Percentiles rank a stretch among this genome's conserved stretches.
phyloP scores from a whole-genome alignment of 805 yeast genomes.

The Monosporozyma siamensis region DNA sequence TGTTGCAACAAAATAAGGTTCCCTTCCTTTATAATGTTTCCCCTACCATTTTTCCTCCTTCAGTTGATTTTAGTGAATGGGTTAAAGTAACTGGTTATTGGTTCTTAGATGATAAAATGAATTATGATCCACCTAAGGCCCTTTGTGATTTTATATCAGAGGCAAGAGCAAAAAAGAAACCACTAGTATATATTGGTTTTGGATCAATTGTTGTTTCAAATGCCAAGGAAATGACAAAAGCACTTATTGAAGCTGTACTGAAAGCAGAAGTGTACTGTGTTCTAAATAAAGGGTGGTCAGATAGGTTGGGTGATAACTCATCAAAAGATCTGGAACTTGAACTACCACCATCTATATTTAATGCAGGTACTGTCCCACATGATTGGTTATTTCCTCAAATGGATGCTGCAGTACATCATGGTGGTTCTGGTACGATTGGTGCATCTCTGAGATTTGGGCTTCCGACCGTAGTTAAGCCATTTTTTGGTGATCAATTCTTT shows the following conservation, averaged over 20 bases:
- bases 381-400: constrained; percentile 87
- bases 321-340: constrained; percentile 31
- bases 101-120: constrained; percentile 64
- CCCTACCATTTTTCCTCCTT: constrained; percentile 82
- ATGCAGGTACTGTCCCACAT: constrained; percentile 73
- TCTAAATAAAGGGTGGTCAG: constrained; percentile 92
- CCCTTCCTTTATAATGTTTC: constrained; percentile 88
- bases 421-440: constrained; percentile 96
- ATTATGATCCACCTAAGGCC: constrained; percentile 51
- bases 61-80: constrained; percentile 92
- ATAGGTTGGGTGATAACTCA: constrained; percentile 41
- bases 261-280: constrained; percentile 80
- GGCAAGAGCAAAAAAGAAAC: constrained; percentile 54
- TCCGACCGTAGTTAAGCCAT: constrained; percentile 88
- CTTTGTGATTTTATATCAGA: constrained; percentile 48
- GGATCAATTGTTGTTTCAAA: constrained; percentile 90
- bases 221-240: constrained; percentile 66
- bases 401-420: constrained; percentile 95
- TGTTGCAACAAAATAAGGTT: constrained; percentile 64
- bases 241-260: constrained; percentile 68
- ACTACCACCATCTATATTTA: constrained; percentile 60
- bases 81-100: constrained; percentile 93
- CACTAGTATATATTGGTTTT: constrained; percentile 85
- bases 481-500: constrained; percentile 93
- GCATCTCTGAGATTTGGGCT: constrained; percentile 78